Percentiles rank a stretch among this genome's conserved stretches.
These are phyloP conservation scores for Tritrichomonas musculus DNA, from an alignment of 208 protist species.

Conservation along the genomic window DNA sequence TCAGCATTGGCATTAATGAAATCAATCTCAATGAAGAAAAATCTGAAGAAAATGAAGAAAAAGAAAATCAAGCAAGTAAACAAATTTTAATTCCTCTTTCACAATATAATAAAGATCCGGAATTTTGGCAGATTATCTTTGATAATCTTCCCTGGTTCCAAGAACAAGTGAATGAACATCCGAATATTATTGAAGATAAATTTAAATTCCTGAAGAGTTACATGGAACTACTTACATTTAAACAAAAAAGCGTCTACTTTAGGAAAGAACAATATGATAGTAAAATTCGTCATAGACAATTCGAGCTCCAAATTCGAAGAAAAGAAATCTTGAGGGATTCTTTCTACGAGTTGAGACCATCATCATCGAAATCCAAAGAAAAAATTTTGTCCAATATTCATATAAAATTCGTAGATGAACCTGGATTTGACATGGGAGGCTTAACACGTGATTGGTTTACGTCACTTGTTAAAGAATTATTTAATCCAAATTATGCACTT, in stretches of 20 bases:
- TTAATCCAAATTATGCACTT: slow-evolving; percentile 44
- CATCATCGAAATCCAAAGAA: background rate
- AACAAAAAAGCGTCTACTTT: background rate
- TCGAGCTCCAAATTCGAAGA: background rate
- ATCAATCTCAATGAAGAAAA: too few species aligned
- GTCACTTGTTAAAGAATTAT: slow-evolving; percentile 37
- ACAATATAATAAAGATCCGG: background rate
- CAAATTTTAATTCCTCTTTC: too few species aligned
- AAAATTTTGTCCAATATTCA: background rate
- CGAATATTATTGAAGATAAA: background rate
- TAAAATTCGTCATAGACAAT: too few species aligned
- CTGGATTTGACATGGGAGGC: slow-evolving; percentile 41
- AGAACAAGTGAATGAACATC: background rate
- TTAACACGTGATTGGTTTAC: slow-evolving; percentile 45
- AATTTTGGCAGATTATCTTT: background rate
- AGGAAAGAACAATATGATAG: too few species aligned
- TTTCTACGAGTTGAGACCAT: background rate
- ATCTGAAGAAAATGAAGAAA: too few species aligned
- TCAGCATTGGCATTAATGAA: too few species aligned
- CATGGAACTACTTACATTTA: background rate
- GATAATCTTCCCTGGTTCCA: background rate
- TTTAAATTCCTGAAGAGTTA: background rate
- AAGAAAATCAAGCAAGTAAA: too few species aligned
- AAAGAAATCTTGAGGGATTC: background rate
- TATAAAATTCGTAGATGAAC: slow-evolving; percentile 42